Evolutionary conservation across 2,329 filamentous ascomycete species (phyloP), one percentile per base, ranked within the genome.

Genomic region (Paraphaeosphaeria minitans): DNA sequence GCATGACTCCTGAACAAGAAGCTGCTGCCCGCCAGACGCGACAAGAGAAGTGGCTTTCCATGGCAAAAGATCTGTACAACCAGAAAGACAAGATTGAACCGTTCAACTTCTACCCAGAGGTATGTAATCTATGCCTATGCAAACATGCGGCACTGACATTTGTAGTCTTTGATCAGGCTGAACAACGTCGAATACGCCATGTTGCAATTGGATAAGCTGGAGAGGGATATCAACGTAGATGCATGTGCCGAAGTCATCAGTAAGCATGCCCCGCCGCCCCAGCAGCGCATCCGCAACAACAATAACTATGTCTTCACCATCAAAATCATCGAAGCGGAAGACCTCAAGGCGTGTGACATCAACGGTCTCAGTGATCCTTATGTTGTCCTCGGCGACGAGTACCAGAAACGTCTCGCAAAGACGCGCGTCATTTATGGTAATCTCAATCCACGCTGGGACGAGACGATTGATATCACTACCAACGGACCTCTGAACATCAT

Each of bases 241-340:
- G 89, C 85, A 12, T 97, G 93, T 71, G 93, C 93, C 3, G 88
- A 90, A 53, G 87, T 96, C 16, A 86, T 99, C 52, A 87, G 89
- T 48, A 88, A 85, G 68, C 83, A 90, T 62, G 87, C 91, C 27
- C 91, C 91, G 9, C 89, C 91, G 1, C 83, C 86, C 54, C 87
- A 87, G n/a, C 85, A 87, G 60, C 83, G 83, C 71, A 83, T 85
- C 57, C 87, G 87, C 67, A 89, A 87, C 68, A 90, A 87, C 62
- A 97, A 87, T 62, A 97, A 96, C 74, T 98, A 96, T 74, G 93
- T 97, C 56, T 99, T 99, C 78, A 98, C 95, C 0, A 93, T 99
- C 79, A 99, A 99, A 80, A 93, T 99, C 59, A 93, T 99, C 27
- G 95, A 99, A 78, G 95, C 92, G 9, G 95, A 99, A 78, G 95